Conservation (phyloP, 2,329 filamentous ascomycete genomes). For the Arachnopeziza araneosa region DNA sequence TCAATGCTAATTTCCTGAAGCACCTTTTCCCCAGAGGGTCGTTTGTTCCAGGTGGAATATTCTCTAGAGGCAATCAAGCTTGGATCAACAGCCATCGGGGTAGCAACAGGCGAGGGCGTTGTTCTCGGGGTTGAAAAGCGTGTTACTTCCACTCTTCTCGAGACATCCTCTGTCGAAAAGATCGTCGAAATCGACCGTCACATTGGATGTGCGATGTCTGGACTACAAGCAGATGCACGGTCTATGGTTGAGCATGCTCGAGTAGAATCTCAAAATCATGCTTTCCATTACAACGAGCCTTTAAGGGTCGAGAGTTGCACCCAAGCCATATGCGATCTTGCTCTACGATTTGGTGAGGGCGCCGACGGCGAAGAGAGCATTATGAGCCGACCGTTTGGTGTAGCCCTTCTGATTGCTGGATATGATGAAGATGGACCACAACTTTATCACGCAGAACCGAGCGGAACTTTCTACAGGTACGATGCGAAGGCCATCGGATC, state of each 20-base stretch:
- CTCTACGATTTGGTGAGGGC: constrained; percentile 92
- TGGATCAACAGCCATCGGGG: constrained; percentile 94
- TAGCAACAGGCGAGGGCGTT: constrained; percentile 91
- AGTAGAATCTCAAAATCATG: constrained; percentile 94
- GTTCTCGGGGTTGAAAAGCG: constrained; percentile 98
- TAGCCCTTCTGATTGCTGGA: constrained; percentile 91
- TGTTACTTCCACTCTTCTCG: constrained; percentile 93
- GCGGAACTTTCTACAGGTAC: constrained; percentile 97
- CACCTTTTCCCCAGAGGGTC: constrained; percentile 99
- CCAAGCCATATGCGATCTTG: constrained; percentile 96
- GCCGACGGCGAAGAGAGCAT: constrained; percentile 97
- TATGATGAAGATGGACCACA: constrained; percentile 96
- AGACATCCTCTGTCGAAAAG: constrained; percentile 97
- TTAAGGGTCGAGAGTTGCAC: constrained; percentile 96
- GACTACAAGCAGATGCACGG: constrained; percentile 92
- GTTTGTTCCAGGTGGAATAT: constrained; percentile 99
- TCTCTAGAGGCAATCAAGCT: constrained; percentile 99
- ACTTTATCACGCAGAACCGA: constrained; percentile 96
- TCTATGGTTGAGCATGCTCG: constrained; percentile 98
- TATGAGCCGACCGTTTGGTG: constrained; percentile 96
- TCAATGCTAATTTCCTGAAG: constrained; percentile 39
- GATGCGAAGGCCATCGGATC: constrained; percentile 98
- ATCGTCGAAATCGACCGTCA: constrained; percentile 99
- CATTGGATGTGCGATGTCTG: constrained; percentile 98
- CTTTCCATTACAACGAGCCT: constrained; percentile 96